Base-by-base conservation (phyloP, 768 basidiomycete genomes). In the Kwoniella sp. region DNA sequence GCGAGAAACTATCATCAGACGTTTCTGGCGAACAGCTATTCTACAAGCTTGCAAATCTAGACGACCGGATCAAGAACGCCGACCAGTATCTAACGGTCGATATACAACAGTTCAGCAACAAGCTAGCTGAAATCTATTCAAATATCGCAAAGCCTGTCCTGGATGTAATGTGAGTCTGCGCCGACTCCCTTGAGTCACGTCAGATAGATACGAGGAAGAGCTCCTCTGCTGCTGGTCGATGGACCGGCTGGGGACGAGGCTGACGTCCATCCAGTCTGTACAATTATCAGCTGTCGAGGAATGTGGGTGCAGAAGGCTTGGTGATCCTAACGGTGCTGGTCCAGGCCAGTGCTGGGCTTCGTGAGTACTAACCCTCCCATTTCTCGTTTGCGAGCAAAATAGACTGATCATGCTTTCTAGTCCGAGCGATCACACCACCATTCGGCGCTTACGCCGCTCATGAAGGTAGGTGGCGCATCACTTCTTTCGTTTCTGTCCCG, bases 1-100 rank as follows among this genome's bases (percentile, higher is more conserved):
- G 37, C 10, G n/a, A 48, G 21, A 25, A 60, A 15, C 30, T 37
- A 0, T 25, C 49, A 27, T 82, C 82, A 9, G 87, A 88, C 60
- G 84, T 84, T 3, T 80, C 84, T 0, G 86, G 87, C 52, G 88
- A 88, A 48, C 94, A 94, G 77, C 85, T 91, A 13, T 99, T 93
- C 79, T 99, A 99, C 79, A 95, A 96, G 79, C 80, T 99, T 17
- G 92, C 90, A 48, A 96, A 96, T 78, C 81, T 98, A 70, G 94
- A 97, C 75, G 95, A 97, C 76, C 84, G 95, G 54, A 92, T 97
- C 54, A 92, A 92, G 83, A 96, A 97, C 71, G 89, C 91, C 17
- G 93, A 97, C 78, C 72, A 92, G 90, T 82, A 92, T 93, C 90
- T 96, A 56, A 95, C 92, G 1, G 88, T 94, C 63, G 95, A 98